Base-by-base conservation (phyloP, 768 basidiomycete genomes). In the Neoboletus magnificus region DNA sequence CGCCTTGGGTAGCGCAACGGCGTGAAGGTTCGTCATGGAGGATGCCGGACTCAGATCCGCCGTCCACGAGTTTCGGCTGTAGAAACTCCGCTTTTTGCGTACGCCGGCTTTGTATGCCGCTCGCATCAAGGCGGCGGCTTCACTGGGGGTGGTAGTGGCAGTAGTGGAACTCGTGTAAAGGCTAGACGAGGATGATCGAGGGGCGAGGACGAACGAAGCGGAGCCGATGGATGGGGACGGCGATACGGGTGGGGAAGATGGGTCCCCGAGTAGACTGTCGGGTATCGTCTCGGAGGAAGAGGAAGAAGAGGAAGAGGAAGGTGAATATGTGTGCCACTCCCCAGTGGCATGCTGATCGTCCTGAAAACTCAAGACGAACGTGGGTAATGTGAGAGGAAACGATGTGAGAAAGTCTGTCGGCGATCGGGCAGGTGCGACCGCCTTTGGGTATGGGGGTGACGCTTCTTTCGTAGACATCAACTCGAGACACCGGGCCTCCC, bases 311-410 rank as follows among this genome's bases (percentile, higher is more conserved):
- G 69, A 58, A 1, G 67, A 70, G n/a, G 62, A 71, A 3, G 69
- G 70, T 2, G 62, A 62, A 44, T 70, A 68, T 4, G 58, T 45
- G 43, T 60, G 60, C 70, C 69, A 71, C 25, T 70, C 66, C 29
- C 55, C 52, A 32, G 56, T 13, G 35, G 63, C 23, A 36, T 55
- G 64, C 39, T 62, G 59, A n/a, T 68, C 63, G 27, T 71, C 64
- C 63, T 67, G 56, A 57, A 55, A 45, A 54, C 59, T 50, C 48
- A 65, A 59, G 77, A 69, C 51, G 73, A 70, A 48, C 62, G 74
- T 65, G 18, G 84, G 83, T 15, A 87, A 71, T 48, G 85, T 74
- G 57, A 87, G 72, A 50, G 83, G 78, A 66, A 86, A 79, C 1
- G 83, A 79, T 48, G 77, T 77, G 37, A 79, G 73, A 64, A 79